These are phyloP conservation scores for Arthrobotrys megalospora DNA, from an alignment of 2,329 filamentous ascomycete genomes.

Conservation along the genomic window DNA sequence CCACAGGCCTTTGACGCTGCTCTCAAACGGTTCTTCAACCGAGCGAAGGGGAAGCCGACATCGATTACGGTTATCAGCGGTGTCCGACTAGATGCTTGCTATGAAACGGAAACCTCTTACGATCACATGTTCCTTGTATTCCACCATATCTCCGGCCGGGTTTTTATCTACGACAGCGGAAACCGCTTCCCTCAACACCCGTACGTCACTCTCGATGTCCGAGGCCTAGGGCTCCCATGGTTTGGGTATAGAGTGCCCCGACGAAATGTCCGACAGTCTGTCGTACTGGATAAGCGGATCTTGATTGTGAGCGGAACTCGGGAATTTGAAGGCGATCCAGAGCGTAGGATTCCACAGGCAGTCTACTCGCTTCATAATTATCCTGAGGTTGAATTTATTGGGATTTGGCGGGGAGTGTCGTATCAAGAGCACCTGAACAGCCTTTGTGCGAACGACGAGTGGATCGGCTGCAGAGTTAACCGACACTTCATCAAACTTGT, in stretches of 20 bases:
- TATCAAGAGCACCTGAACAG: constrained; percentile 56
- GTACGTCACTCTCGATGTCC: constrained; percentile 50
- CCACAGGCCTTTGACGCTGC: constrained; percentile 51
- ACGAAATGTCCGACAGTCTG: constrained; percentile 53
- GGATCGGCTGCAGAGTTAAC: constrained; percentile 57
- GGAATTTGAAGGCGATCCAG: constrained; percentile 52
- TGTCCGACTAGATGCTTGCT: constrained; percentile 57
- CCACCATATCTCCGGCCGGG: constrained; percentile 51
- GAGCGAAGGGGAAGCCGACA: constrained; percentile 54
- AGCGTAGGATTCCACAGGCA: constrained; percentile 53
- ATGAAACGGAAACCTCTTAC: constrained; percentile 59
- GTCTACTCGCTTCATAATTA: constrained; percentile 59
- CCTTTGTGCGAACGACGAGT: constrained; percentile 59
- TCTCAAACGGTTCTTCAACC: constrained; percentile 59
- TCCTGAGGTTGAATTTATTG: constrained; percentile 37
- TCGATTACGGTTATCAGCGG: constrained; percentile 56
- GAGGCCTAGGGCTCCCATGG: constrained; percentile 49
- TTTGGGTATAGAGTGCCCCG: constrained; percentile 41
- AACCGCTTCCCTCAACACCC: constrained; percentile 49
- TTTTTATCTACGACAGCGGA: constrained; percentile 60
- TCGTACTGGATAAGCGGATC: constrained; percentile 54
- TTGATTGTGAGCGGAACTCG: constrained; percentile 50
- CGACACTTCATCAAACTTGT: constrained; percentile 50
- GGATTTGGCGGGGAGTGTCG: constrained; percentile 54
- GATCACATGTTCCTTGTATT: constrained; percentile 61